These are phyloP conservation scores for Solanum appendiculatum DNA, from an alignment of 257 asterid genomes.

Conservation along the genomic window DNA sequence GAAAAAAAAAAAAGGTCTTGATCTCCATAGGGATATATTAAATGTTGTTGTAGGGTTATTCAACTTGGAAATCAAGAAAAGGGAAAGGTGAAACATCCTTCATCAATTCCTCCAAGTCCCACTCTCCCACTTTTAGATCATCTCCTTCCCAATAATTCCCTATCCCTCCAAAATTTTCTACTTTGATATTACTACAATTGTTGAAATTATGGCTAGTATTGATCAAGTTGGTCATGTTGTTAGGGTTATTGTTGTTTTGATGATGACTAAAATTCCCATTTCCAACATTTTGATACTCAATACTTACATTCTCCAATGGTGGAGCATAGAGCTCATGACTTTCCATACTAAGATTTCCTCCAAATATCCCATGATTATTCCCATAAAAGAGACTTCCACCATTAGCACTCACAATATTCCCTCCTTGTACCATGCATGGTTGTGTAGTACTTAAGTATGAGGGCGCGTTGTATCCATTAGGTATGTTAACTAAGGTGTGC, in stretches of 20 bases:
- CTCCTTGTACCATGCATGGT: slow-evolving; percentile 13
- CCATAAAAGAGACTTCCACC: slow-evolving; percentile 1
- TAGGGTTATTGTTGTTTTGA: neutral
- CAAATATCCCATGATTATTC: slow-evolving; percentile 13
- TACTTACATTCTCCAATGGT: slow-evolving; percentile 14
- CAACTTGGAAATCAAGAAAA: slow-evolving; percentile 33
- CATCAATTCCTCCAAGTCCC: slow-evolving; percentile 63
- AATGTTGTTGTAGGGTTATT: slow-evolving; percentile 5
- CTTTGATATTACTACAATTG: slow-evolving; percentile 8
- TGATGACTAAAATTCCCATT: neutral
- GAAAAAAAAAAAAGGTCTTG: neutral
- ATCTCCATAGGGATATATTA: neutral
- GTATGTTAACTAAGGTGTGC: slow-evolving; percentile 5
- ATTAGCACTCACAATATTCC: neutral
- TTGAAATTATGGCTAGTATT: slow-evolving; percentile 1
- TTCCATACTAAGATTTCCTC: slow-evolving; percentile 16
- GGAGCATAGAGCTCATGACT: slow-evolving; percentile 21
- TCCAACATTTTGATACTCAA: slow-evolving; percentile 1
- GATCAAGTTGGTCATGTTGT: neutral
- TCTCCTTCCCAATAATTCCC: slow-evolving; percentile 47
- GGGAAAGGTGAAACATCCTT: slow-evolving; percentile 50
- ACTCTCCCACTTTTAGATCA: slow-evolving; percentile 35
- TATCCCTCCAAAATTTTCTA: slow-evolving; percentile 28
- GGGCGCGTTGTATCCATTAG: neutral
- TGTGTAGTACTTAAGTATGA: slow-evolving; percentile 25